Base-by-base conservation (phyloP, 108 stramenopile species). In the Ochromonas danica region DNA sequence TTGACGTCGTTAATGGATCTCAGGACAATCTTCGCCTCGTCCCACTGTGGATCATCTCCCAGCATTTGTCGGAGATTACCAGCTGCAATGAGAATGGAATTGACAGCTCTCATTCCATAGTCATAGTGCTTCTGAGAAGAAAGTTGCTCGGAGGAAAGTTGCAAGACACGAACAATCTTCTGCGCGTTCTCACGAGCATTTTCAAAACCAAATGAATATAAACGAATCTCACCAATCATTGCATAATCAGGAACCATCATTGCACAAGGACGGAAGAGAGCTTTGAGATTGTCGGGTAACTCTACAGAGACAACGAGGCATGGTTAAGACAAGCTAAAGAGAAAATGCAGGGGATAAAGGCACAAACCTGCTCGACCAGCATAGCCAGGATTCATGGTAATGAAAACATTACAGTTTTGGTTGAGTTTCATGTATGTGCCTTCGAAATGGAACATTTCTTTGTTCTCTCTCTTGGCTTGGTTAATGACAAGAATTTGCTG, bases 111-210 rank as follows among this genome's bases (percentile, higher is more conserved):
- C 90, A 90, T 90, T 39, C 90, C 90, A 80, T 90, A 90, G 85
- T 90, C 90, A 86, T 90, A 90, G 86, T 90, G 90, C 84, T 90
- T 90, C 71, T 90, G 90, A 25, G 82, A 83, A 25, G 89, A 89
- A 28, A 89, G 80, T 83, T 90, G 90, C 74, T 90, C 90, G 25
- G 89, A 89, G 35, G 81, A 88, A 38, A 90, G 79, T 81, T 87
- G 89, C 27, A 90, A 79, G 10, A 89, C 88, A 39, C 88, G 88
- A 27, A 88, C 87, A 28, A 90, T 74, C 79, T 90, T 90, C 61
- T 86, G 88, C 1, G 90, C 90, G 25, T 88, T 87, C 43, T 62
- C 61, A 0, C 89, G 77, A 6, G 89, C 88, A 57, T 67, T 74
- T 62, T 84, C 87, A 41, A 86, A 86, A 0, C 85, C 85, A 71